Evolutionary conservation across 1,139 yeast species (phyloP).

Genomic region (Tardiomyces digboiensis): DNA sequence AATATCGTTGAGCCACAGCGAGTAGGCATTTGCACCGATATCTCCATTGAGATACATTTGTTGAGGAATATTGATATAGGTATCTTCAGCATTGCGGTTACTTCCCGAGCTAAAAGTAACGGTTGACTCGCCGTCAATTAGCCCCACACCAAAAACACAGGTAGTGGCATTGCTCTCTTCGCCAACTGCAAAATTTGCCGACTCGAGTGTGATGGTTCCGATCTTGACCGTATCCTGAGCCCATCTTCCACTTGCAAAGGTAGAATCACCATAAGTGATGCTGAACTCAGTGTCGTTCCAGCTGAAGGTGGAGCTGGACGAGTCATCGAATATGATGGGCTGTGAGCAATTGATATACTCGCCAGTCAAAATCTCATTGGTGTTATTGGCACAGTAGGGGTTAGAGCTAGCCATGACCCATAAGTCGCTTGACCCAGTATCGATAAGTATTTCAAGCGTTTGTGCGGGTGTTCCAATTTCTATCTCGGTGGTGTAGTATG

Average conservation of each 20-base stretch:
- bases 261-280: slow-evolving; percentile 19
- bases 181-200: slow-evolving; percentile 39
- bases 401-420: slow-evolving; percentile 25
- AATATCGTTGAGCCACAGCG: slow-evolving; percentile 40
- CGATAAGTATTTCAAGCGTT: slow-evolving; percentile 26
- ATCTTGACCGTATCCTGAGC: slow-evolving; percentile 35
- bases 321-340: not conserved
- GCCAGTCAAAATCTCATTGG: not conserved
- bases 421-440: slow-evolving; percentile 37
- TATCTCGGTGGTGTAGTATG: slow-evolving; percentile 28
- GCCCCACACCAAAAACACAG: slow-evolving; percentile 46
- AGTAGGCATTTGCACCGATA: slow-evolving; percentile 40
- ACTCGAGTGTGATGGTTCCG: slow-evolving; percentile 28
- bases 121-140: slow-evolving; percentile 13
- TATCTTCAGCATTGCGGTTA: slow-evolving; percentile 2
- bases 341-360: not conserved
- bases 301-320: not conserved
- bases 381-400: slow-evolving; percentile 11
- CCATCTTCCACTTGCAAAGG: slow-evolving; percentile 38
- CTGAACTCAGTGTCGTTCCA: slow-evolving; percentile 11
- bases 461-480: slow-evolving; percentile 32
- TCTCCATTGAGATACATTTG: slow-evolving; percentile 29
- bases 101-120: slow-evolving; percentile 5
- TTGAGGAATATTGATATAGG: slow-evolving; percentile 13
- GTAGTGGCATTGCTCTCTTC: slow-evolving; percentile 33